Evolutionary conservation across 2,329 filamentous ascomycete species (phyloP).

Genomic region (Trichoderma arundinaceum): DNA sequence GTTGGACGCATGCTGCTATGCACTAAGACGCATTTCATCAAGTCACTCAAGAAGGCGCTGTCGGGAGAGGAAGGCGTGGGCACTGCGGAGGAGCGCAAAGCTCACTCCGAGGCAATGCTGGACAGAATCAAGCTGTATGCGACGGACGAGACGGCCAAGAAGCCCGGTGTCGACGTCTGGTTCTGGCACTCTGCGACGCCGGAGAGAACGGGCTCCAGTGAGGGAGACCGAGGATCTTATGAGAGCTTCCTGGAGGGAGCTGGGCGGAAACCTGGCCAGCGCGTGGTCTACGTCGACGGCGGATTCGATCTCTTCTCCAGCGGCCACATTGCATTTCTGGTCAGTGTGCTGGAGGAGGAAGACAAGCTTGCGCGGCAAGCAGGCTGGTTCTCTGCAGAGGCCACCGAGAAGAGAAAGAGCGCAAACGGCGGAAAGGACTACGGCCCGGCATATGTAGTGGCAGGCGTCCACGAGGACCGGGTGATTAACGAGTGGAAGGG

Average conservation of each 20-base stretch:
- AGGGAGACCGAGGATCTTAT: constrained; percentile 68
- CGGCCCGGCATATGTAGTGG: constrained; percentile 83
- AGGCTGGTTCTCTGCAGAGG: constrained; percentile 76
- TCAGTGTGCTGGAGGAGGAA: constrained; percentile 75
- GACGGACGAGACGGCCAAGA: constrained; percentile 79
- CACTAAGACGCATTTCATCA: constrained; percentile 93
- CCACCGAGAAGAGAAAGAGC: constrained; percentile 65
- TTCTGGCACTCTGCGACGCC: constrained; percentile 70
- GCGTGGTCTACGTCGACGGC: constrained; percentile 92
- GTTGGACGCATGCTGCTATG: constrained; percentile 97
- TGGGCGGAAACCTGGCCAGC: constrained; percentile 76
- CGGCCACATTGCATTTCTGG: constrained; percentile 94
- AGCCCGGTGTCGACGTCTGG: constrained; percentile 83
- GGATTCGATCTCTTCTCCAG: constrained; percentile 97
- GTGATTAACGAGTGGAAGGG: constrained; percentile 98
- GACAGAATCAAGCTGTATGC: constrained; percentile 85
- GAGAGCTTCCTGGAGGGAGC: constrained; percentile 71
- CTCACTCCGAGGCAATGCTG: constrained; percentile 70
- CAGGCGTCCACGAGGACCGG: constrained; percentile 90
- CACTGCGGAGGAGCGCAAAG: constrained; percentile 67
- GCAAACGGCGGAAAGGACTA: constrained; percentile 71
- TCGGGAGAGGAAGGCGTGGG: constrained; percentile 75
- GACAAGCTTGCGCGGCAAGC: constrained; percentile 68
- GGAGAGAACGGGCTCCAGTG: constrained; percentile 50
- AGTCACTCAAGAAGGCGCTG: constrained; percentile 72